Conservation (phyloP, 2,329 filamentous ascomycete species). For the Monosporascus sp. region DNA sequence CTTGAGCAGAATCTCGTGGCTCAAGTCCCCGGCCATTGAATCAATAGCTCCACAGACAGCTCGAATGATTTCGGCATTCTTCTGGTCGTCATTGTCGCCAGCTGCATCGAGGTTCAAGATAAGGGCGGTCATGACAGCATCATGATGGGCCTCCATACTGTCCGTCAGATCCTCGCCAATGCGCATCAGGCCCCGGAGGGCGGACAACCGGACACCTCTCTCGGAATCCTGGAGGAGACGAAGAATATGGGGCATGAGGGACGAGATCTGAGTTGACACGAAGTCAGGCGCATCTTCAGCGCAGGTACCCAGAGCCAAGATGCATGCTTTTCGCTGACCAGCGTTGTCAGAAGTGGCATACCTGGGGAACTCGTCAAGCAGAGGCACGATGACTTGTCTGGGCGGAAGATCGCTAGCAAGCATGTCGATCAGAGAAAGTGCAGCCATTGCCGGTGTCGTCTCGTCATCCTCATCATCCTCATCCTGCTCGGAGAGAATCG, state of each 20-base stretch:
- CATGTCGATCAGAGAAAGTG: conserved; percentile 82
- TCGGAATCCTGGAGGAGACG: conserved; percentile 81
- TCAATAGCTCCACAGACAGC: conserved; percentile 87
- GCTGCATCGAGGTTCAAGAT: conserved; percentile 86
- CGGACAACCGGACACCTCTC: conserved; percentile 76
- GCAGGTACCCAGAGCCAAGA: conserved; percentile 86
- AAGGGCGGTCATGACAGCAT: conserved; percentile 74
- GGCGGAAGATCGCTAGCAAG: conserved; percentile 84
- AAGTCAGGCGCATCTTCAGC: conserved; percentile 97
- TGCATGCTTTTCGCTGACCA: conserved; percentile 80
- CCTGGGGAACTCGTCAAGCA: conserved; percentile 77
- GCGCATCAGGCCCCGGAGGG: conserved; percentile 80
- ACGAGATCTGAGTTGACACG: conserved; percentile 83
- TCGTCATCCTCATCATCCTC: conserved; percentile 77
- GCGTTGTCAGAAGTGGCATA: conserved; percentile 73
- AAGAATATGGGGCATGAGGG: conserved; percentile 80
- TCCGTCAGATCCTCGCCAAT: conserved; percentile 91
- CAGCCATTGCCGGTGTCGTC: conserved; percentile 76
- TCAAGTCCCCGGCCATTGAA: conserved; percentile 80
- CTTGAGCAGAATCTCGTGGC: conserved; percentile 70
- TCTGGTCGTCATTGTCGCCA: conserved; percentile 62
- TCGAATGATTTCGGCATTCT: conserved; percentile 80
- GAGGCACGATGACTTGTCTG: conserved; percentile 87
- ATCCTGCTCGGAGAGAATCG: conserved; percentile 82
- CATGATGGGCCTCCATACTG: conserved; percentile 80